Evolutionary conservation across 257 asterid species (phyloP).

Genomic region (Misopates orontium): DNA sequence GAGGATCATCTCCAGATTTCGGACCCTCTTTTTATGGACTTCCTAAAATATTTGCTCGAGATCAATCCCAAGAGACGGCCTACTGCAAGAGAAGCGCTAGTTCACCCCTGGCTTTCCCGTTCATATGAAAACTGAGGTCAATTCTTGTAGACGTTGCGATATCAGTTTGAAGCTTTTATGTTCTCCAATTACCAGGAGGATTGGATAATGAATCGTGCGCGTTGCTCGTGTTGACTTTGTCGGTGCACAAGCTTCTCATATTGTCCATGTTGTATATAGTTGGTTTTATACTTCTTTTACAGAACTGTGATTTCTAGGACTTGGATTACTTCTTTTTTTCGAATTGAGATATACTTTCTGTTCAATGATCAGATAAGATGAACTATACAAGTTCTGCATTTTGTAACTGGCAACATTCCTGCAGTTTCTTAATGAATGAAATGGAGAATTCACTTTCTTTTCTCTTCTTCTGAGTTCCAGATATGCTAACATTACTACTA

Average conservation of each 20-base stretch:
- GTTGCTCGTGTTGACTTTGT: conserved; percentile 14
- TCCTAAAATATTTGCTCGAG: conserved; percentile 63
- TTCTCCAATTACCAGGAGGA: not conserved
- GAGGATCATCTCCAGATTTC: conserved; percentile 68
- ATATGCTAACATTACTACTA: no score
- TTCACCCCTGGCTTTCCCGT: conserved; percentile 79
- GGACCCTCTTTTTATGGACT: conserved; percentile 58
- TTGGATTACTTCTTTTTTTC: not conserved
- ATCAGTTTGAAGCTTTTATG: conserved; percentile 3
- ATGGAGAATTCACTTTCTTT: no score
- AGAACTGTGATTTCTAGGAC: conserved; percentile 23
- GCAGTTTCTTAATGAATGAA: no score
- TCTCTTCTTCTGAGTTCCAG: no score
- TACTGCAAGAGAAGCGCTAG: conserved; percentile 66
- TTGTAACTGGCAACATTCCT: no score
- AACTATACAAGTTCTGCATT: no score
- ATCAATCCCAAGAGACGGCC: conserved; percentile 72
- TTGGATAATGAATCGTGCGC: not conserved
- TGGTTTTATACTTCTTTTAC: conserved; percentile 24
- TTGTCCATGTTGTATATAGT: conserved; percentile 29
- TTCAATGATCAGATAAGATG: not conserved
- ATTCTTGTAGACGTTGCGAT: conserved; percentile 28
- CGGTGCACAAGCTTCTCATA: conserved; percentile 1
- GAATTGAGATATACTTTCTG: conserved; percentile 5
- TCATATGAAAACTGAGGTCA: conserved; percentile 32